Percentiles rank a stretch among this genome's conserved stretches.
These are phyloP conservation scores for Colletotrichum endophyticum DNA, from an alignment of 2,329 filamentous ascomycete species.

Conservation along the genomic window DNA sequence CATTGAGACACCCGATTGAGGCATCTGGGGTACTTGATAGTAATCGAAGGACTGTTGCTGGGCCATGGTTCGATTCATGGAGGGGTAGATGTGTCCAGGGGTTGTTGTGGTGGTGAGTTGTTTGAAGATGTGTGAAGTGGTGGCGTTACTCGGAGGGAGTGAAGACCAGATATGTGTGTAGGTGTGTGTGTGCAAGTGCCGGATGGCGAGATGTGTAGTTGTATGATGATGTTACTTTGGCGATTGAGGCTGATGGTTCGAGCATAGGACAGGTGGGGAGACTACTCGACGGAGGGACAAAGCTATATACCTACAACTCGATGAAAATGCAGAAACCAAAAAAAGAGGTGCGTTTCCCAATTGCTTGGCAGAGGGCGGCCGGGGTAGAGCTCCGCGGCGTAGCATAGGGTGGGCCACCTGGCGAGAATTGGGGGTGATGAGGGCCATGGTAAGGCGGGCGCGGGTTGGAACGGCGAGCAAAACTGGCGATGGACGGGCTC, in stretches of 20 bases:
- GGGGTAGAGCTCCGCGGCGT: slow-evolving; percentile 1
- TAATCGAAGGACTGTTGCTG: slow-evolving; percentile 19
- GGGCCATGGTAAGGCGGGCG: background rate
- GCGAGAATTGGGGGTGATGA: slow-evolving; percentile 2
- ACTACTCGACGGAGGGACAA: background rate
- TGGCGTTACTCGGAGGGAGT: slow-evolving; percentile 8
- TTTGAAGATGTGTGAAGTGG: background rate
- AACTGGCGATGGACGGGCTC: slow-evolving; percentile 16
- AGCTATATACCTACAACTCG: slow-evolving; percentile 12
- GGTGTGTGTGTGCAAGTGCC: background rate
- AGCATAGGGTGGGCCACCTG: background rate
- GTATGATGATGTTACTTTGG: slow-evolving; percentile 3
- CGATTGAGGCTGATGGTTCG: slow-evolving; percentile 11
- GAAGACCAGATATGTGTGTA: background rate
- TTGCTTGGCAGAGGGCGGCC: background rate
- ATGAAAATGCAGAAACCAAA: background rate
- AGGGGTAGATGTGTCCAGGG: background rate
- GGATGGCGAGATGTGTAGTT: background rate
- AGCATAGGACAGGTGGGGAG: slow-evolving; percentile 17
- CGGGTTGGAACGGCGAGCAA: slow-evolving; percentile 11
- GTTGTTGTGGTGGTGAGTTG: background rate
- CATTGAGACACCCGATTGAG: slow-evolving; percentile 4
- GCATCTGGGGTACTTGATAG: slow-evolving; percentile 17
- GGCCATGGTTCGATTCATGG: slow-evolving; percentile 11
- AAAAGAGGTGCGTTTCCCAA: background rate